Conservation (phyloP, 257 asterid species). For the Capsicum baccatum region DNA sequence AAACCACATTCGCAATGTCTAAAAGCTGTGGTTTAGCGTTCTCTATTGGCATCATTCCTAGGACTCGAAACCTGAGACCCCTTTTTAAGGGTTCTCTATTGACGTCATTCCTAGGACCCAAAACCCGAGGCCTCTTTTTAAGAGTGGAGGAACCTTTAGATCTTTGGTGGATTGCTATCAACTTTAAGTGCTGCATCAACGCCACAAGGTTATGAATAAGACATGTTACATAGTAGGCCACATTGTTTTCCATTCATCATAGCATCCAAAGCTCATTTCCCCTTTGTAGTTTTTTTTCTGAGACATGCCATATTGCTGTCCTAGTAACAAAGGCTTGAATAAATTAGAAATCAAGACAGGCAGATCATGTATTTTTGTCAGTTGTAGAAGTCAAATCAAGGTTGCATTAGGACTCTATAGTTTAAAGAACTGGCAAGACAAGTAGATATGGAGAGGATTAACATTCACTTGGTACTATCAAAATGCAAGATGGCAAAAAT, state of each 20-base stretch:
- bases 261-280: slow-evolving; percentile 14
- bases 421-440: not conserved
- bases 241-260: not conserved
- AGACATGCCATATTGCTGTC: not conserved
- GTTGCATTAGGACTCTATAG: not conserved
- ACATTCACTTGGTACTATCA: not conserved
- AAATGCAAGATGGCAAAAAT: not conserved
- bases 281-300: not conserved
- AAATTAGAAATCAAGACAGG: not conserved
- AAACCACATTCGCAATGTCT: not conserved
- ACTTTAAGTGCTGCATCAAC: not conserved
- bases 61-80: not conserved
- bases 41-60: no score
- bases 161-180: no score
- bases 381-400: not conserved
- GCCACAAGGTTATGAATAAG: not conserved
- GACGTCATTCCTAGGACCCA: not conserved
- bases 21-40: not conserved
- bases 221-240: not conserved
- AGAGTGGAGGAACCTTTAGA: not conserved
- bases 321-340: not conserved
- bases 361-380: slow-evolving; percentile 2
- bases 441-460: slow-evolving; percentile 19
- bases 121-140: not conserved
- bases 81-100: not conserved